Evolutionary conservation across 139 green algal genomes (phyloP).

Genomic region (Chlamydomonas asymmetrica): DNA sequence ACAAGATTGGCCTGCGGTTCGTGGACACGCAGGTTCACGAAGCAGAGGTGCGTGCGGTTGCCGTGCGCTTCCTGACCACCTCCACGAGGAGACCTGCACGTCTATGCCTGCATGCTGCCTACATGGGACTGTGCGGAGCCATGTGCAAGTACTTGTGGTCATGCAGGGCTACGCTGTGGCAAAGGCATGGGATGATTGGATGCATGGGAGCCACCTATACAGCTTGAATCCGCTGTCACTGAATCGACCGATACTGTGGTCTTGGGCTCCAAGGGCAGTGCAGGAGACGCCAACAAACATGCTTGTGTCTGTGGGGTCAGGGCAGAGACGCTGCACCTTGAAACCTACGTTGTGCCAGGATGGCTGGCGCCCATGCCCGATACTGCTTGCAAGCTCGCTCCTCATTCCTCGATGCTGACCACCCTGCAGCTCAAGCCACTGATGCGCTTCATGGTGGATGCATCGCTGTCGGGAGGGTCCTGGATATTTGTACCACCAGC

Average conservation of each 20-base stretch:
- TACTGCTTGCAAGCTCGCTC: no score
- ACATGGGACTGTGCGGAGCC: not conserved
- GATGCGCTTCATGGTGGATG: conserved; percentile 73
- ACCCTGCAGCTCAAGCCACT: conserved; percentile 53
- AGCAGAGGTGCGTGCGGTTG: conserved; percentile 1
- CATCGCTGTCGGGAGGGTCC: conserved; percentile 53
- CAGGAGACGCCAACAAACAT: not conserved
- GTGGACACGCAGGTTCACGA: conserved; percentile 3
- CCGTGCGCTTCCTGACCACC: not conserved
- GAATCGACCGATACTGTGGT: no score
- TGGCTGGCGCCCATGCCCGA: no score
- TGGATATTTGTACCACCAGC: conserved; percentile 55
- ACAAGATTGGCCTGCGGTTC: conserved; percentile 9
- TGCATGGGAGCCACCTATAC: not conserved
- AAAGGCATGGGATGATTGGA: not conserved
- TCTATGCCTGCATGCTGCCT: not conserved
- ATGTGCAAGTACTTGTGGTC: not conserved
- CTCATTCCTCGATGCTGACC: not conserved
- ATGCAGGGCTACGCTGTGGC: not conserved
- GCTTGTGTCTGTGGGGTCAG: no score
- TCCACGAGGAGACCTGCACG: not conserved
- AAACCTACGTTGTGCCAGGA: no score
- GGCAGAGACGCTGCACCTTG: no score
- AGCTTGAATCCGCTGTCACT: no score
- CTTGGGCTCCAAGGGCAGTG: not conserved